phyloP scores from a whole-genome alignment of 2,329 filamentous ascomycete species.

The Camillea tinctor region DNA sequence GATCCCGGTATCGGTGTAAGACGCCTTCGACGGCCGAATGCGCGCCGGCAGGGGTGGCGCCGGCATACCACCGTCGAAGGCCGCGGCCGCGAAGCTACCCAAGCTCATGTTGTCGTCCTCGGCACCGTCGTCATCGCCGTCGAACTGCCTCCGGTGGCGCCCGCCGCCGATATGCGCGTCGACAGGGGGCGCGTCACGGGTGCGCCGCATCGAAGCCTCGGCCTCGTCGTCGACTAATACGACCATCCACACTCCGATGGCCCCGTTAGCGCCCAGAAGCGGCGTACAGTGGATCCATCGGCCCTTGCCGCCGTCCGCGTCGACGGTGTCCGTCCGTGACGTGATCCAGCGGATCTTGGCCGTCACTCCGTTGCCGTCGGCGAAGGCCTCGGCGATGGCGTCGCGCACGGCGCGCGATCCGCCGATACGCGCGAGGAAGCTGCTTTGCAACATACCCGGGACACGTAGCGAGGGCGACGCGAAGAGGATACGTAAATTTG shows the following conservation, averaged over 20 bases:
- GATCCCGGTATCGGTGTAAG: background rate
- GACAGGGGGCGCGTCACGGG: slow-evolving; percentile 27
- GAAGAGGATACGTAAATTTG: slow-evolving; percentile 65
- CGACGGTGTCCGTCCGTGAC: slow-evolving; percentile 26
- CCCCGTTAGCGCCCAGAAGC: slow-evolving; percentile 62
- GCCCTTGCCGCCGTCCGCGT: slow-evolving; percentile 50
- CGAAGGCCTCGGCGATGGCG: slow-evolving; percentile 56
- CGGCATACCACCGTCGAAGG: background rate
- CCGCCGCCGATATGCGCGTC: slow-evolving; percentile 13
- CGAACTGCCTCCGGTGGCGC: background rate
- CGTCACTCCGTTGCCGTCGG: slow-evolving; percentile 68
- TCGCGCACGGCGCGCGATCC: slow-evolving; percentile 48
- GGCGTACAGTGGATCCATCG: slow-evolving; percentile 80
- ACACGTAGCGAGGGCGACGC: slow-evolving; percentile 66
- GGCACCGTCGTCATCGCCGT: background rate
- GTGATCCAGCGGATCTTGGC: slow-evolving; percentile 72
- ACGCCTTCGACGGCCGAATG: background rate
- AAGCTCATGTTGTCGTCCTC: slow-evolving; percentile 21
- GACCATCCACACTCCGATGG: slow-evolving; percentile 77
- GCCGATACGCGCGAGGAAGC: slow-evolving; percentile 53
- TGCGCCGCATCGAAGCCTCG: slow-evolving; percentile 5
- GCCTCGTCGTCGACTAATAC: slow-evolving; percentile 67
- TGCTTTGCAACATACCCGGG: slow-evolving; percentile 64
- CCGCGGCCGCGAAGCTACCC: slow-evolving; percentile 12
- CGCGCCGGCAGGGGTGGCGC: background rate